These are phyloP conservation scores for Trichosporon ovoides DNA, from an alignment of 1,284 basidiomycete species.

Conservation along the genomic window DNA sequence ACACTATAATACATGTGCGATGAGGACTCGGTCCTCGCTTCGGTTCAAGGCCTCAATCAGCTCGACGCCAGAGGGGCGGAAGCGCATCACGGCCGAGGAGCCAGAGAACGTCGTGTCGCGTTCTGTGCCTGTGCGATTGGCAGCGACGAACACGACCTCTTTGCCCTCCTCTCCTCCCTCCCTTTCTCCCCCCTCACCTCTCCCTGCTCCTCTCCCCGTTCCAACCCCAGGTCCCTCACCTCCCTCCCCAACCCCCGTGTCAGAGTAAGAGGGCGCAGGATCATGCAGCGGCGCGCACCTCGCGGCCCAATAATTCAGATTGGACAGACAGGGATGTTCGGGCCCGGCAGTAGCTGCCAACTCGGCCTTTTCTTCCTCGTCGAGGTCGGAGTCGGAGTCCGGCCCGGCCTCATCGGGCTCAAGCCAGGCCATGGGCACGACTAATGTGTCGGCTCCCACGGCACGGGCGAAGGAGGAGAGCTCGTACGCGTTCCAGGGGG, in stretches of 20 bases:
- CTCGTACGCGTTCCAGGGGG: constrained; percentile 66
- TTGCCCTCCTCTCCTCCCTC: no score
- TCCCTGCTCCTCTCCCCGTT: no score
- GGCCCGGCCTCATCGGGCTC: constrained; percentile 40
- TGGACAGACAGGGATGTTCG: constrained; percentile 39
- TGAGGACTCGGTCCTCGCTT: constrained; percentile 45
- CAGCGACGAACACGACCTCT: constrained; percentile 48
- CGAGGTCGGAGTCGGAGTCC: neutral
- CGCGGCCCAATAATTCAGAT: constrained; percentile 50
- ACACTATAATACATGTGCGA: constrained; percentile 13
- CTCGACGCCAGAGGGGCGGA: constrained; percentile 46
- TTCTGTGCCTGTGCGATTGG: constrained; percentile 50
- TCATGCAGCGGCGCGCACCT: constrained; percentile 37
- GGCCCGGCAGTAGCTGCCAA: constrained; percentile 14
- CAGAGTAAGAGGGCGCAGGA: neutral
- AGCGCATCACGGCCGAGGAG: constrained; percentile 47
- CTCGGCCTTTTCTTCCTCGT: constrained; percentile 4
- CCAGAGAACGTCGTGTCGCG: constrained; percentile 49
- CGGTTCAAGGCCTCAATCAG: constrained; percentile 46
- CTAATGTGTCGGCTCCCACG: constrained; percentile 56
- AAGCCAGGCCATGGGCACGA: constrained; percentile 58
- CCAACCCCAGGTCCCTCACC: no score
- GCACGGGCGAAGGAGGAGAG: constrained; percentile 63
- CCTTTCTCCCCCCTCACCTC: no score
- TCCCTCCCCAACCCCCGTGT: no score